These are phyloP conservation scores for Lactifluus pinguis DNA, from an alignment of 768 basidiomycete genomes.

Conservation along the genomic window DNA sequence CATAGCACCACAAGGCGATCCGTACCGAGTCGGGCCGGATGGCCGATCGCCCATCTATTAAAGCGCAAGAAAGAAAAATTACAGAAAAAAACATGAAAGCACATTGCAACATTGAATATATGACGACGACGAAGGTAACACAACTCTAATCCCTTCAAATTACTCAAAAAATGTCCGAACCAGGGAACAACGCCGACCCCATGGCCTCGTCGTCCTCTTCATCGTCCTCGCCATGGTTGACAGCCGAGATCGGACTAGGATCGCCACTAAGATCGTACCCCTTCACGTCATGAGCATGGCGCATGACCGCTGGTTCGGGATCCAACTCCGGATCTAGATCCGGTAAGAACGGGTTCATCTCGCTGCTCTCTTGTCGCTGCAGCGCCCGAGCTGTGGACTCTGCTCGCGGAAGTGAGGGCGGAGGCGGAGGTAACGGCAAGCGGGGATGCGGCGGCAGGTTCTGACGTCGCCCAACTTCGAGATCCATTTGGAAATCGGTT, in stretches of 20 bases:
- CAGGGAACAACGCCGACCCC: conserved; percentile 14
- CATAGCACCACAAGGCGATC: conserved; percentile 32
- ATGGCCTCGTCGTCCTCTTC: conserved; percentile 7
- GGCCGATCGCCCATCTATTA: too few species aligned
- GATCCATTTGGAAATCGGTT: conserved; percentile 5
- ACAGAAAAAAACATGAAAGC: background rate
- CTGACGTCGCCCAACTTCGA: conserved; percentile 7
- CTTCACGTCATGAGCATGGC: background rate
- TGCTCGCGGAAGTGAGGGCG: background rate
- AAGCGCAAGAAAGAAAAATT: conserved; percentile 1
- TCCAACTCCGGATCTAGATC: conserved; percentile 9
- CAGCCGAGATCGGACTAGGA: background rate
- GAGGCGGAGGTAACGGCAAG: background rate
- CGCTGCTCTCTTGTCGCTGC: conserved; percentile 13
- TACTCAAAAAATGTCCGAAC: conserved; percentile 19
- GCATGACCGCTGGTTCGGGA: background rate
- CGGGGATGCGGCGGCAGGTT: background rate
- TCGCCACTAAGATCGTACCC: conserved; percentile 1
- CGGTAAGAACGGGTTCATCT: conserved; percentile 17
- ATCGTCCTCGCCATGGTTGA: background rate
- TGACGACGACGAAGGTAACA: background rate
- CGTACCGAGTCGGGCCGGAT: conserved; percentile 33
- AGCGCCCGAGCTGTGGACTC: background rate
- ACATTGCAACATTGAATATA: conserved; percentile 6
- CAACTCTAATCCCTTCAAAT: conserved; percentile 1